phyloP scores from a whole-genome alignment of 768 basidiomycete genomes.

The Tulasnella sp. region DNA sequence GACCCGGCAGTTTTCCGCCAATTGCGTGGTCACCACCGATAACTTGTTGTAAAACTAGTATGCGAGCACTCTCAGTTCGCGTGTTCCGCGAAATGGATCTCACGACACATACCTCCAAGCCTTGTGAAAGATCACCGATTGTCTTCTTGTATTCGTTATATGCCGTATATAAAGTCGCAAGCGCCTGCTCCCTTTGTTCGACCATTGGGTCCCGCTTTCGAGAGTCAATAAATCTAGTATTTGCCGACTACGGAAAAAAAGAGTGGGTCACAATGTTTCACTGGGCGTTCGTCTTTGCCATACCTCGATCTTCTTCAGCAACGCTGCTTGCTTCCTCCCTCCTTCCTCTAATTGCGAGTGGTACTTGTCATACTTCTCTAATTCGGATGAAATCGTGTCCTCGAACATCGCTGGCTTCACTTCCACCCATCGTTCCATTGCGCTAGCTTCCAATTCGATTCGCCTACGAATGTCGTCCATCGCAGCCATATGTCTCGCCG shows the following conservation, averaged over 20 bases:
- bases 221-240: constrained; percentile 68
- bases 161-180: constrained; percentile 79
- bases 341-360: constrained; percentile 52
- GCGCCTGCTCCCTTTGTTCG: constrained; percentile 72
- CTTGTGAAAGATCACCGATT: constrained; percentile 78
- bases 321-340: constrained; percentile 54
- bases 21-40: constrained; percentile 61
- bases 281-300: constrained; percentile 26
- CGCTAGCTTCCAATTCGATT: constrained; percentile 61
- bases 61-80: not conserved
- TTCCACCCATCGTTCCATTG: constrained; percentile 62
- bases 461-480: constrained; percentile 69
- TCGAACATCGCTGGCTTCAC: constrained; percentile 86
- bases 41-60: constrained; percentile 87
- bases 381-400: constrained; percentile 68
- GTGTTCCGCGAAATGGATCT: not conserved
- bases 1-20: constrained; percentile 67
- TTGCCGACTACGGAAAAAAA: constrained; percentile 48
- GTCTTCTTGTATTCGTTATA: constrained; percentile 88
- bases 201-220: constrained; percentile 71
- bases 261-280: not conserved
- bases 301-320: constrained; percentile 69
- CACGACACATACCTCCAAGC: constrained; percentile 57
- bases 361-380: constrained; percentile 77
- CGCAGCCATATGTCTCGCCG: constrained; percentile 57